Base-by-base conservation (phyloP, 75 land plant species). In the Selaginella tamariscina region DNA sequence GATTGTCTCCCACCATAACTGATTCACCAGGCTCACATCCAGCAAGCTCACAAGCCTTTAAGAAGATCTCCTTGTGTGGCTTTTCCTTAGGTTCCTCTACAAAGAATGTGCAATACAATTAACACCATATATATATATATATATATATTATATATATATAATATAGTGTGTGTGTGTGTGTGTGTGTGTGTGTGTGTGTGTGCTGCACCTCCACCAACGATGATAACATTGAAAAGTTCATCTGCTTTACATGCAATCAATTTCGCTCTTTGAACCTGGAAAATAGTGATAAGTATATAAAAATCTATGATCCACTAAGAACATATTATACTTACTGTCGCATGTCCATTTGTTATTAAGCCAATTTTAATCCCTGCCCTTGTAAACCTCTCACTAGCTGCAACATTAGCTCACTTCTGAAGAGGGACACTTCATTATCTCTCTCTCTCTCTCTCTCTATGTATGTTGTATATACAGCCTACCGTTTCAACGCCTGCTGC, bases 1-100 rank as follows among this genome's bases (percentile, higher is more conserved):
- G 32, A 32, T 72, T 80, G 65, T 80, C 82, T 30, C 82, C 82
- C 24, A 80, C 80, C 82, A 80, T 80, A 33, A 80, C 56, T 5
- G 80, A 65, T 57, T 80, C 67, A 26, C 76, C 75, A 24, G 82
- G 72, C 20, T 55, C 62, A 64, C 71, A 68, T 31, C 72, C 80
- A 15, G 74, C 80, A 29, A 77, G 68, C 64, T 44, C 49, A 44
- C 80, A 80, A 18, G 82, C 82, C 66, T 80, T 80, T 29, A 77
- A 32, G 56, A 80, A 80, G 24, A 80, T 80, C 55, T 72, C 70
- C 39, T 69, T 77, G 49, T 80, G 80, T 65, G 82, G 82, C 67
- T 80, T 80, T 54, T 72, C 71, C n/a, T 72, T 62, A 30, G 74
- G 67, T 65, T 80, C 82, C 72, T 80, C 82, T 80, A 70, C 44